phyloP scores from a whole-genome alignment of 169 alveolate genomes.

The Eimeria necatrix region DNA sequence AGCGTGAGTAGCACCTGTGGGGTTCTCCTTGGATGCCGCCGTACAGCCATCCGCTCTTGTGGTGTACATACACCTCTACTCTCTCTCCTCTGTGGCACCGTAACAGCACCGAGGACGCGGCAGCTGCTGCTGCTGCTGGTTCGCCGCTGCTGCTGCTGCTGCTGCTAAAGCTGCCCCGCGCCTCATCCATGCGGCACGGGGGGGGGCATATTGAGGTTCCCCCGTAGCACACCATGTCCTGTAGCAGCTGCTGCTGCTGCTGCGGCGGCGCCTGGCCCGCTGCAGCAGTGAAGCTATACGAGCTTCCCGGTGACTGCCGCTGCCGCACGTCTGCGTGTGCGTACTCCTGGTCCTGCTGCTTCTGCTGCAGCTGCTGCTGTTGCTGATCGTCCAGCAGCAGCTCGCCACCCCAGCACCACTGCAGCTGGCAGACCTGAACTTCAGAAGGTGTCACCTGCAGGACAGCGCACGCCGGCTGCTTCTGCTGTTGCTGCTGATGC shows the following conservation, averaged over 20 bases:
- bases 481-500: constrained; percentile 53
- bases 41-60: constrained; percentile 70
- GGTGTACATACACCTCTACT: constrained; percentile 75
- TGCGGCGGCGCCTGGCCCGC: neutral
- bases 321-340: neutral
- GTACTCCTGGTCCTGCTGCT: constrained; percentile 48
- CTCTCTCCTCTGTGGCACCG: constrained; percentile 76
- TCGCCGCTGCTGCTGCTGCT: constrained; percentile 56
- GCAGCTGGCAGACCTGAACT: constrained; percentile 62
- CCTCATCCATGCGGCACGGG: neutral
- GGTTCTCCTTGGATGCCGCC: constrained; percentile 78
- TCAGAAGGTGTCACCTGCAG: constrained; percentile 60
- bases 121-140: constrained; percentile 14
- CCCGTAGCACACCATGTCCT: constrained; percentile 18
- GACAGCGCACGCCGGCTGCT: neutral
- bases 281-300: constrained; percentile 6
- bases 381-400: constrained; percentile 13
- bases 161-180: neutral
- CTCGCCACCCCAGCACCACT: constrained; percentile 78
- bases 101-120: constrained; percentile 17
- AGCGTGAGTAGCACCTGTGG: constrained; percentile 61
- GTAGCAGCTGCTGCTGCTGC: constrained; percentile 61
- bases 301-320: neutral
- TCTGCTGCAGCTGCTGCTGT: constrained; percentile 59
- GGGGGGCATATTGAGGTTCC: constrained; percentile 28